Evolutionary conservation across 2,329 filamentous ascomycete species (phyloP), one percentile per base, ranked within the genome.

Genomic region (Orbilia ellipsospora): DNA sequence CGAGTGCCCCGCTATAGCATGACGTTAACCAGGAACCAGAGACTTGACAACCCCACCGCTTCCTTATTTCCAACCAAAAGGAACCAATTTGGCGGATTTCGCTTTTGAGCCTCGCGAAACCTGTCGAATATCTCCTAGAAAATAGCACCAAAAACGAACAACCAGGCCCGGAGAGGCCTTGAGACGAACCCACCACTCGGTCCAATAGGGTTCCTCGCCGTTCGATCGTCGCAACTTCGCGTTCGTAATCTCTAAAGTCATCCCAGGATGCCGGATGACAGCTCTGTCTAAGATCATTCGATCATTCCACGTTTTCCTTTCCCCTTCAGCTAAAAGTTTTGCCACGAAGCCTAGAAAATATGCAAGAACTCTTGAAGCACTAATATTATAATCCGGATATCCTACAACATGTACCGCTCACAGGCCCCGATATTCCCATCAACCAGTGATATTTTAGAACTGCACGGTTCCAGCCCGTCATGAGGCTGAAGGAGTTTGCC

Each of bases 201-300:
- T 28, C 70, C 64, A 75, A 75, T 69, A 74, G 70, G 70, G 51
- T 74, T 20, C 40, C 51, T 68, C 70, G 50, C 56, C 60, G 67
- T 2, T 26, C 54, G 15, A 61, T 61, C 51, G 40, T 62, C 44
- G 44, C 42, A 50, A 50, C 44, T 23, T 36, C 42, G 42, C 57
- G 40, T 61, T 36, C 42, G 52, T 36, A 31, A 55, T 55, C 1
- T 18, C 20, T 36, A 36, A 36, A 10, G 31, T 36, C 31, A 36
- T 36, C 31, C 31, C 5, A 36, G 31, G 31, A 36, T 36, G 3
- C 6, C 36, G 57, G 36, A 52, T 69, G 72, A 75, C 72, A 75
- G 72, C 16, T 67, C 31, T 69, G 63, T 74, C 57, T 68, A 59
- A 68, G 64, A 74, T 65, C 48, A 36, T 36, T 36, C 31, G 31